Conservation (phyloP, 805 yeast genomes). For the Citeromyces nyonsensis region DNA sequence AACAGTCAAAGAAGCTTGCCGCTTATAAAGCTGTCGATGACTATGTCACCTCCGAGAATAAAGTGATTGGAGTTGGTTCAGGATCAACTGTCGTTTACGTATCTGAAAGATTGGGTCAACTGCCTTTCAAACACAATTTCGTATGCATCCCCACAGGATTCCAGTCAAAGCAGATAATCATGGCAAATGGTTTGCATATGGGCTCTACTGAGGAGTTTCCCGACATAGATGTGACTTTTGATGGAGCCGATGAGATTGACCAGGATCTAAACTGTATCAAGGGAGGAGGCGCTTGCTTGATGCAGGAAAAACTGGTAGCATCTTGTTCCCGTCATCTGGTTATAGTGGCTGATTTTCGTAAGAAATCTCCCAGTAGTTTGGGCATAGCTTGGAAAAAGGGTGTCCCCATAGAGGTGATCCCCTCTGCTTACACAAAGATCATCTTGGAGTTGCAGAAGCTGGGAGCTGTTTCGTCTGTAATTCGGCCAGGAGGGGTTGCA, state of each 20-base stretch:
- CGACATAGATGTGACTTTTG: slow-evolving; percentile 81
- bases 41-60: slow-evolving; percentile 52
- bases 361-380: slow-evolving; percentile 48
- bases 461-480: slow-evolving; percentile 47
- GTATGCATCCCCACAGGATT: slow-evolving; percentile 93
- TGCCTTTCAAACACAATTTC: slow-evolving; percentile 32
- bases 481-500: slow-evolving; percentile 79
- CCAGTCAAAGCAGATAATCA: slow-evolving; percentile 78
- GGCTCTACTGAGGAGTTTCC: slow-evolving; percentile 80
- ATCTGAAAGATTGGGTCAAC: slow-evolving; percentile 84
- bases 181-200: slow-evolving; percentile 62
- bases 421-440: slow-evolving; percentile 72
- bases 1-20: slow-evolving; percentile 77
- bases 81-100: slow-evolving; percentile 97
- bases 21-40: slow-evolving; percentile 91
- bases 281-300: slow-evolving; percentile 97
- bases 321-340: slow-evolving; percentile 61
- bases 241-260: slow-evolving; percentile 98
- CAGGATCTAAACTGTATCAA: slow-evolving; percentile 68
- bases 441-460: slow-evolving; percentile 39
- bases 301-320: slow-evolving; percentile 93
- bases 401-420: slow-evolving; percentile 91
- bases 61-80: slow-evolving; percentile 85
- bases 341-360: slow-evolving; percentile 86
- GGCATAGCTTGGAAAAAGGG: slow-evolving; percentile 84